These are phyloP conservation scores for Globisporangium alternatum DNA, from an alignment of 352 stramenopile genomes.

Conservation along the genomic window DNA sequence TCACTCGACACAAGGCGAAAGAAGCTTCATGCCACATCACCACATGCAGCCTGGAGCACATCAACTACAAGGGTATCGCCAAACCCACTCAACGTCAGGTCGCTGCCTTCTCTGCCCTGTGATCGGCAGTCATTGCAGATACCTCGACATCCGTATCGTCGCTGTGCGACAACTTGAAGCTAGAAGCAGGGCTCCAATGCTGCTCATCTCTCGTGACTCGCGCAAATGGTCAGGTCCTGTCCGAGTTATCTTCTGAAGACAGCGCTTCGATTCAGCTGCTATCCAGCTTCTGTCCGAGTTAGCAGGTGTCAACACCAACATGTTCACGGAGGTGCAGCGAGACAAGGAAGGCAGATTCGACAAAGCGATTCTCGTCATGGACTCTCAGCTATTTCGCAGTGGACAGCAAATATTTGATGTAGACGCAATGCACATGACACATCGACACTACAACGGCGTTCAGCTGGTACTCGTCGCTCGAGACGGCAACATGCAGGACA, in stretches of 20 bases:
- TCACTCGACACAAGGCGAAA: too few relatives aligned
- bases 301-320: background rate
- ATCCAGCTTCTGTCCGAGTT: too few relatives aligned
- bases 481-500: slow-evolving; percentile 24
- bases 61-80: too few relatives aligned
- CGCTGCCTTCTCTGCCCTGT: too few relatives aligned
- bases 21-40: too few relatives aligned
- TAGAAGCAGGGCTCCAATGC: too few relatives aligned
- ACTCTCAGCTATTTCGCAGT: slow-evolving; percentile 9
- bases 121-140: too few relatives aligned
- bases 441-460: slow-evolving; percentile 24
- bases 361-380: slow-evolving; percentile 15
- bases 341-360: slow-evolving; percentile 8
- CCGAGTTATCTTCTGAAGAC: background rate
- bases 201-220: too few relatives aligned
- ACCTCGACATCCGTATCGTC: too few relatives aligned
- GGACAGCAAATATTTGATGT: slow-evolving; percentile 19
- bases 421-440: slow-evolving; percentile 26
- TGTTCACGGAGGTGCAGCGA: background rate
- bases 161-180: too few relatives aligned
- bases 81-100: too few relatives aligned
- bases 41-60: too few relatives aligned
- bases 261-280: background rate
- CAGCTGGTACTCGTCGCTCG: slow-evolving; percentile 24
- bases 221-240: background rate